These are phyloP conservation scores for Ochromonas danica DNA, from an alignment of 108 stramenopile genomes.

Conservation along the genomic window DNA sequence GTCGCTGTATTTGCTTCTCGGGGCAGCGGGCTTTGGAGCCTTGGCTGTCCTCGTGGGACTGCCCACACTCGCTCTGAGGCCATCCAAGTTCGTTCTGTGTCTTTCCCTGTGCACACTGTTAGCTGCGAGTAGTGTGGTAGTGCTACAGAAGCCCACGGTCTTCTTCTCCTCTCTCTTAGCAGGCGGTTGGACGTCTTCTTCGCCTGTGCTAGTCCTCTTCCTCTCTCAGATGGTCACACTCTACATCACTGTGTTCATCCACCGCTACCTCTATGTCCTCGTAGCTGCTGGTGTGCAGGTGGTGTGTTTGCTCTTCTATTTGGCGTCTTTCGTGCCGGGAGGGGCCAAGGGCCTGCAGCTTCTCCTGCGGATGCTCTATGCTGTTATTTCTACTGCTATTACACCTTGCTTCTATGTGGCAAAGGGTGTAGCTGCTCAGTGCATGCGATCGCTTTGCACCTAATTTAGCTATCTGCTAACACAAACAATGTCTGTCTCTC, in stretches of 20 bases:
- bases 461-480: no score
- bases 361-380: neutral
- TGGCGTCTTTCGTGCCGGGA: constrained; percentile 31
- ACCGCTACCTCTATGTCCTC: neutral
- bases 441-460: neutral
- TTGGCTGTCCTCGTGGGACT: constrained; percentile 10
- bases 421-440: neutral
- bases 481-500: no score
- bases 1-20: constrained; percentile 21
- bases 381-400: constrained; percentile 4
- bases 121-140: constrained; percentile 14
- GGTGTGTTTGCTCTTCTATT: constrained; percentile 1
- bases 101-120: neutral
- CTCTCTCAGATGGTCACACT: constrained; percentile 19
- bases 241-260: constrained; percentile 13
- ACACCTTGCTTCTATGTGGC: neutral
- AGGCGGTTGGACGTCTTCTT: neutral
- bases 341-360: constrained; percentile 1
- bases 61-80: constrained; percentile 6
- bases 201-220: neutral
- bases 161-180: neutral
- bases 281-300: neutral
- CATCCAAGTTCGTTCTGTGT: constrained; percentile 34
- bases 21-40: neutral
- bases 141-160: neutral